Base-by-base conservation (phyloP, 352 stramenopile genomes). In the Achlya hypogyna region DNA sequence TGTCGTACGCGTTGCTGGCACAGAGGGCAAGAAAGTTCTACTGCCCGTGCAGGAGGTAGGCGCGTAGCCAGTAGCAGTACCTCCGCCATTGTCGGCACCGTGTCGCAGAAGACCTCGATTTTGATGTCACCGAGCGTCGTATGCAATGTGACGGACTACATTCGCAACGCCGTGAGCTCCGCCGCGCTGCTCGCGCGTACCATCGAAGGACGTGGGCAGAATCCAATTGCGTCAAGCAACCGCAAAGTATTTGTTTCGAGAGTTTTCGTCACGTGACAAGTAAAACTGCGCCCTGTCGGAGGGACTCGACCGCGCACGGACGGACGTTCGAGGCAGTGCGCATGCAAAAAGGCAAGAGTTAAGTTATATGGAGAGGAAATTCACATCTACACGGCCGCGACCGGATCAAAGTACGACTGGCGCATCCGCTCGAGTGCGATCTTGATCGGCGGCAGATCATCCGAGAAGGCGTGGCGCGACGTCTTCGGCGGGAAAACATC, bases 1-100 rank as follows among this genome's bases (percentile, higher is more conserved):
- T 79, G 62, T 97, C 85, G 45, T 97, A 97, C 31, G 75, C 78
- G 34, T 91, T 92, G 53, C 78, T 91, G n/a, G 95, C 93, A 63
- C 87, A 97, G 40, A 98, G 80, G 35, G 93, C 96, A 8, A 98
- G 71, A 72, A 99, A 98, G 73, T 98, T 98, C 83, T 98, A 85
- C 14, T 32, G 12, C 12, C 5, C 18, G n/a, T 49, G n/a, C n/a
- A 4, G 16, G 18, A 5, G 28, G n/a, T 14, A 45, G 22, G 22
- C 12, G 47, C 22, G 34, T 45, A 54, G 12, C n/a, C 18, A 8
- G n/a, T 18, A 1, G 6, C 0, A 56, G 10, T 75, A 93, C 87
- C 76, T 93, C 80, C 29, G 85, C 81, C 14, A 93, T 93, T 65
- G 79, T 77, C 9, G 90, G 94, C 35, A 89, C 86, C 8, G 91